These are phyloP conservation scores for Botrytis tulipae DNA, from an alignment of 2,329 filamentous ascomycete genomes.

Conservation along the genomic window DNA sequence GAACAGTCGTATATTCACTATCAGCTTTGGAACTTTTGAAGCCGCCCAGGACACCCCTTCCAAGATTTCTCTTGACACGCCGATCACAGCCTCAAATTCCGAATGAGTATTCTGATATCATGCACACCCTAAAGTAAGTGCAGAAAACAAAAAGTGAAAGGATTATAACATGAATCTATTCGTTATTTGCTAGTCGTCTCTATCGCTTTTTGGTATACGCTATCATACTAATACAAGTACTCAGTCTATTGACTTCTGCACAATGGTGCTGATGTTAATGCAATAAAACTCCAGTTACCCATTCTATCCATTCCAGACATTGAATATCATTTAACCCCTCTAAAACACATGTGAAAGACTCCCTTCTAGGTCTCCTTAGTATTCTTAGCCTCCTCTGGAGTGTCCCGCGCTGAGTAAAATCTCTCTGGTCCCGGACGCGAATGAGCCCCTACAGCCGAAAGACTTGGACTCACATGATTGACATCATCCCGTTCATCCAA, in stretches of 20 bases:
- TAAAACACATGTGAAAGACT: background rate
- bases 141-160: background rate
- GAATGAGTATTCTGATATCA: background rate
- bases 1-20: background rate
- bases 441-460: background rate
- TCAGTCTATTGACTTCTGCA: background rate
- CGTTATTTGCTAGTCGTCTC: background rate
- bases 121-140: background rate
- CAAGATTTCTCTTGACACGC: background rate
- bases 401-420: background rate
- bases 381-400: background rate
- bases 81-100: background rate
- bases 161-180: background rate
- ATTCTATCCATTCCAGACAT: background rate
- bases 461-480: background rate
- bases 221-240: background rate
- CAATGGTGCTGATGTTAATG: background rate
- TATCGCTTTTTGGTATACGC: background rate
- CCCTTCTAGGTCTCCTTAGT: background rate
- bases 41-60: background rate
- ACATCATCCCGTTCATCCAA: background rate
- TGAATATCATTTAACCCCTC: background rate
- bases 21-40: background rate
- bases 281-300: background rate
- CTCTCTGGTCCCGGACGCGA: background rate